Conservation (phyloP, 208 protist species). For the Trypanosoma boissoni region DNA sequence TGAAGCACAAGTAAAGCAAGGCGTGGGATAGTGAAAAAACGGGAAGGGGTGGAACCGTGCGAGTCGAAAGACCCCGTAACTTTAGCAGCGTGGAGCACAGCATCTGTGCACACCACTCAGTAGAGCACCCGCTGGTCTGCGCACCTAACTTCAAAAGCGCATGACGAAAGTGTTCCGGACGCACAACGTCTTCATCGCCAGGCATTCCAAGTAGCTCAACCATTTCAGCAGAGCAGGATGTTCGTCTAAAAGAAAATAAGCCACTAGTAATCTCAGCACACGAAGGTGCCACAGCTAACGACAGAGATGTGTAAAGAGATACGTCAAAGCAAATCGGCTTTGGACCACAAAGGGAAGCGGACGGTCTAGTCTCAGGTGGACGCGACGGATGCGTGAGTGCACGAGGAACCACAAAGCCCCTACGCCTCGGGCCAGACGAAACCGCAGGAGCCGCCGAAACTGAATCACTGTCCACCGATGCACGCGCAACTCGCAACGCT, state of each 20-base stretch:
- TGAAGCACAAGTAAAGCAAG: constrained; percentile 42
- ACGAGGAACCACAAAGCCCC: constrained; percentile 19
- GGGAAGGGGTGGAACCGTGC: constrained; percentile 5
- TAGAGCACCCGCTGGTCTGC: constrained; percentile 28
- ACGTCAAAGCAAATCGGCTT: constrained; percentile 19
- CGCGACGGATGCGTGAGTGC: neutral
- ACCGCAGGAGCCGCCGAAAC: too few species aligned
- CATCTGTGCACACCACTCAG: constrained; percentile 52
- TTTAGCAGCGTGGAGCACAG: constrained; percentile 44
- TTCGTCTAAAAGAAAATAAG: constrained; percentile 21
- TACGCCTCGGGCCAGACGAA: neutral
- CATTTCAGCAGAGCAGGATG: constrained; percentile 17
- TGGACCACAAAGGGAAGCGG: too few species aligned
- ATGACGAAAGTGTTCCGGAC: constrained; percentile 32
- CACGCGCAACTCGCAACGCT: too few species aligned
- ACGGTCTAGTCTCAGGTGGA: too few species aligned
- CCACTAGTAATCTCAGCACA: constrained; percentile 13
- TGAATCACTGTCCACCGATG: too few species aligned
- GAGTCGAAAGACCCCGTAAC: constrained; percentile 18
- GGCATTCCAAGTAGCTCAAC: constrained; percentile 13
- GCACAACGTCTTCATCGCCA: constrained; percentile 17
- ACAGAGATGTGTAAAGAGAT: constrained; percentile 15
- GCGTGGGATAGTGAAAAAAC: constrained; percentile 24
- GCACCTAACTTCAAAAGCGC: constrained; percentile 52
- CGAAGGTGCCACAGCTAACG: constrained; percentile 17